Evolutionary conservation across 768 basidiomycete species (phyloP).

Genomic region (Kwoniella heveanensis): DNA sequence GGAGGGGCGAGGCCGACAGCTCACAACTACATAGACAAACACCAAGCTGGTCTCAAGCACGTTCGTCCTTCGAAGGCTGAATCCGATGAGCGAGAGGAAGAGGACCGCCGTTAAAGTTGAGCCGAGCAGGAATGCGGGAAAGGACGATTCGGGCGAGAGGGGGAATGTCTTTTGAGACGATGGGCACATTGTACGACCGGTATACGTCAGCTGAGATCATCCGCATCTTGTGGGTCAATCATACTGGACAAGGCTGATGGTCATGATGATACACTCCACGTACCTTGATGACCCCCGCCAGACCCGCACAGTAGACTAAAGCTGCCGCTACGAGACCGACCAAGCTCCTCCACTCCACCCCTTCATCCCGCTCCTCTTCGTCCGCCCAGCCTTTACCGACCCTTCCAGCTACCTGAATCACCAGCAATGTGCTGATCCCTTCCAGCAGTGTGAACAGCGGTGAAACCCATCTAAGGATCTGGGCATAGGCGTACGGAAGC

Average conservation of each 20-base stretch:
- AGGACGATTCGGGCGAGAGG: constrained; percentile 75
- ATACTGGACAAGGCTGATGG: too few species aligned
- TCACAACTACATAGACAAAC: constrained; percentile 73
- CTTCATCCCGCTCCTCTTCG: constrained; percentile 52
- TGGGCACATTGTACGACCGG: background rate
- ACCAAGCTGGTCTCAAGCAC: constrained; percentile 88
- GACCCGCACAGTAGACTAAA: constrained; percentile 46
- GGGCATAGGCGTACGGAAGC: constrained; percentile 51
- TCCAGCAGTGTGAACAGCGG: constrained; percentile 56
- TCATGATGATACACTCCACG: too few species aligned
- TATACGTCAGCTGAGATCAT: background rate
- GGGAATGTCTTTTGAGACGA: constrained; percentile 64
- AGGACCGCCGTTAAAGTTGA: constrained; percentile 83
- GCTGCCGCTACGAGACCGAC: constrained; percentile 46
- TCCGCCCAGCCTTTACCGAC: constrained; percentile 56
- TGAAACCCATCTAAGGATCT: constrained; percentile 47
- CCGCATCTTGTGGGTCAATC: too few species aligned
- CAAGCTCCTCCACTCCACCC: constrained; percentile 54
- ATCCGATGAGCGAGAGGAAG: constrained; percentile 89
- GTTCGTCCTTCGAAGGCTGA: constrained; percentile 82
- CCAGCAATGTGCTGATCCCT: constrained; percentile 53
- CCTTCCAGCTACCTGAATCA: constrained; percentile 51
- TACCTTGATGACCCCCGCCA: constrained; percentile 50
- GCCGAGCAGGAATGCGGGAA: constrained; percentile 86
- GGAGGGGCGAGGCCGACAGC: constrained; percentile 6